Evolutionary conservation across 202 grass and related monocot genomes (phyloP), one percentile per base, ranked within the genome.

Genomic region (Dendrocalamus latiflorus): DNA sequence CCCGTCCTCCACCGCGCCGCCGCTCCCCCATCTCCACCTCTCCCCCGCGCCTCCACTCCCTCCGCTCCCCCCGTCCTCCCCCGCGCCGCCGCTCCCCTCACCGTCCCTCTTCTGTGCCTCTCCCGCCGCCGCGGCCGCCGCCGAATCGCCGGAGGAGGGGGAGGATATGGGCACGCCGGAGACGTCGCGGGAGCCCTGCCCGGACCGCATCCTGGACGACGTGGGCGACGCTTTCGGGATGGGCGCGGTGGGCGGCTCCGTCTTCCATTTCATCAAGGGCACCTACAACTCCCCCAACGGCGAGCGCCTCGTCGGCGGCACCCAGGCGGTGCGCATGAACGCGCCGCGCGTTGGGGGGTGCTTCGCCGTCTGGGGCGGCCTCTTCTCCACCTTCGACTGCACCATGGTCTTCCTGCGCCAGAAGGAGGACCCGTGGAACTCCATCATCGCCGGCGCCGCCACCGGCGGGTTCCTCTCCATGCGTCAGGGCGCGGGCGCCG

Each of bases 361-460:
- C 91, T 99, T 99, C 75, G 97, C 97, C 20, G 93, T 99, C 25
- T 99, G 97, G 93, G 97, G 96, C 60, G 97, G 97, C 43, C 97
- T 99, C 70, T 99, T 99, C 83, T 99, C 97, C 41, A 74, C 89
- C 89, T 99, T 99, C 87, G 97, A 99, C 60, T 99, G 97, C 86
- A 90, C 93, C 91, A 94, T 99, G 89, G 97, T 99, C 36, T 90
- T 90, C 79, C 21, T 76, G 41, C 97, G 97, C 80, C 91, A 94
- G 84, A 99, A 96, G 91, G 97, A 94, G 89, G 93, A 99, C 49
- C 95, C 95, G 6, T 98, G 95, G 95, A 98, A 98, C 83, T 98
- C 96, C 73, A 98, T 98, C 50, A 61, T 98, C 73, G 93, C 96
- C 4, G 91, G 93, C n/a, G 96, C 96, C n/a, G 95, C 89, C 30